Percentiles rank a stretch among this genome's conserved stretches.
phyloP scores from a whole-genome alignment of 192 early-diverging fungal genomes.

The Backusella circina region DNA sequence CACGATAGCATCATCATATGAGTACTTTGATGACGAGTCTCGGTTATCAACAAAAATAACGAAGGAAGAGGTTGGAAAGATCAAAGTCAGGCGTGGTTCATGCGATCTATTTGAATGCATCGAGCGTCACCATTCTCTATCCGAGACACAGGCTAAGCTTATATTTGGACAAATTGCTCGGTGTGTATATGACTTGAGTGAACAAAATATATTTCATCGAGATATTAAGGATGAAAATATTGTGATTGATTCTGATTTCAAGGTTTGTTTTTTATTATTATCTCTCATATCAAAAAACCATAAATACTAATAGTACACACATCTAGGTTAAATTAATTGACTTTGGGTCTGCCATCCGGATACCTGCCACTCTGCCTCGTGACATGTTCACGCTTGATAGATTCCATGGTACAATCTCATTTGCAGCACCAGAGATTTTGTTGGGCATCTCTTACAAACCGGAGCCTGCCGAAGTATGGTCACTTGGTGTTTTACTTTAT shows the following conservation, averaged over 20 bases:
- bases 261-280: neutral
- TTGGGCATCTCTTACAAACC: conserved; percentile 55
- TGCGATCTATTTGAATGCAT: conserved; percentile 79
- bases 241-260: conserved; percentile 34
- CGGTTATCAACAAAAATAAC: neutral
- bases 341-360: conserved; percentile 53
- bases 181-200: conserved; percentile 62
- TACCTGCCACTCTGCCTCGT: conserved; percentile 17
- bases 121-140: conserved; percentile 58
- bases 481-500: conserved; percentile 62
- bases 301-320: too few species aligned
- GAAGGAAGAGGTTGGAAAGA: neutral
- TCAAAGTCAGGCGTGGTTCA: conserved; percentile 44
- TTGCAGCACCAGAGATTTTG: conserved; percentile 67
- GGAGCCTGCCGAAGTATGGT: conserved; percentile 67
- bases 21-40: neutral
- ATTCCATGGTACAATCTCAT: conserved; percentile 50
- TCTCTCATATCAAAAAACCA: neutral
- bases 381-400: conserved; percentile 24
- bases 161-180: conserved; percentile 69
- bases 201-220: conserved; percentile 64
- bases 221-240: conserved; percentile 82
- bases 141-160: conserved; percentile 54
- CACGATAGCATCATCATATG: neutral
- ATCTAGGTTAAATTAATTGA: conserved; percentile 62